phyloP scores from a whole-genome alignment of 177 flowering plant genomes.

The Telopea speciosissima region DNA sequence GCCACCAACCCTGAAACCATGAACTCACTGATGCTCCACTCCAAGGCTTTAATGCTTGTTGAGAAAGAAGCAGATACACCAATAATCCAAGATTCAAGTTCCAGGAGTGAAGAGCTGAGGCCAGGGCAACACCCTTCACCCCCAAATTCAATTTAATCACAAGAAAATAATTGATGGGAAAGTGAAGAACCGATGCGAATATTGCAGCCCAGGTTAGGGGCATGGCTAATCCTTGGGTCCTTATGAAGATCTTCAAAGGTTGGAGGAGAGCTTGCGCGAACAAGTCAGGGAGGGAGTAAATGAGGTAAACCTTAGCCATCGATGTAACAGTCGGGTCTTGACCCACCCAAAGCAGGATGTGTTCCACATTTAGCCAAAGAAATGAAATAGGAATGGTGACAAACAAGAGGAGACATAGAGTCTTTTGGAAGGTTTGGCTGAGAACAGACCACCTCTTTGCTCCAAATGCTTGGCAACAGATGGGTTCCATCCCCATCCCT shows the following conservation, averaged over 20 bases:
- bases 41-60: constrained; percentile 38
- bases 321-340: constrained; percentile 28
- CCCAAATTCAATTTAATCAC: constrained; percentile 31
- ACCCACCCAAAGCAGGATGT: constrained; percentile 29
- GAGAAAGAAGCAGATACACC: constrained; percentile 24
- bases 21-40: not conserved
- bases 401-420: constrained; percentile 29
- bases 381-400: constrained; percentile 30
- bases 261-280: constrained; percentile 39
- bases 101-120: constrained; percentile 31
- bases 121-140: constrained; percentile 47
- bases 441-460: constrained; percentile 35
- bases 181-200: constrained; percentile 32
- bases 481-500: constrained; percentile 54
- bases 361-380: constrained; percentile 41
- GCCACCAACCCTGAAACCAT: constrained; percentile 27
- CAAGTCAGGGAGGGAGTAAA: constrained; percentile 40
- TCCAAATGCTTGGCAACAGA: constrained; percentile 45
- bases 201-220: constrained; percentile 30
- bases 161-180: constrained; percentile 43
- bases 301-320: constrained; percentile 29
- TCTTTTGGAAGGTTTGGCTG: constrained; percentile 28
- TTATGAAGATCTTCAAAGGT: constrained; percentile 36
- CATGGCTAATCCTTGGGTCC: constrained; percentile 35
- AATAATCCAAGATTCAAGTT: constrained; percentile 34